Evolutionary conservation across 768 basidiomycete genomes (phyloP).

Genomic region (Gloeophyllum trabeum): DNA sequence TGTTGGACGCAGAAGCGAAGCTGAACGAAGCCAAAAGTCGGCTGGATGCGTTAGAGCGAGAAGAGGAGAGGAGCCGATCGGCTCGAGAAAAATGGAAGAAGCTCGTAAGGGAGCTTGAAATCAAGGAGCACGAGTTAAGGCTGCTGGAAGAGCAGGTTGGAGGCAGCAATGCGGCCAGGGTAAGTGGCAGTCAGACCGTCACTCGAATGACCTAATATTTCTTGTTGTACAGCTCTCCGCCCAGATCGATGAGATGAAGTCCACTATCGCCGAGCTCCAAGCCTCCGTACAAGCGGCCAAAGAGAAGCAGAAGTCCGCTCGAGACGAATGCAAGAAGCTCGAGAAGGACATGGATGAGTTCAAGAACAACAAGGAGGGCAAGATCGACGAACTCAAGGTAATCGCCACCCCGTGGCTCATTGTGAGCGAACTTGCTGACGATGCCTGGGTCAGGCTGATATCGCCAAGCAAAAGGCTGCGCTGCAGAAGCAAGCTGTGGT

Average conservation of each 20-base stretch:
- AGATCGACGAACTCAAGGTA: slow-evolving; percentile 89
- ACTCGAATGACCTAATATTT: not conserved
- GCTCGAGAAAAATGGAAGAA: slow-evolving; percentile 51
- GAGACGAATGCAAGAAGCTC: slow-evolving; percentile 73
- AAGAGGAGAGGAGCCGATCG: slow-evolving; percentile 39
- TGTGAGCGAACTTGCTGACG: not conserved
- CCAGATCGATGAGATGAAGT: slow-evolving; percentile 67
- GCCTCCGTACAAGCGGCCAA: slow-evolving; percentile 51
- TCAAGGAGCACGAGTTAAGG: slow-evolving; percentile 80
- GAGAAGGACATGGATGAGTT: slow-evolving; percentile 98
- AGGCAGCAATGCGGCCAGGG: slow-evolving; percentile 83
- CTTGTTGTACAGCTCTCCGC: slow-evolving; percentile 47
- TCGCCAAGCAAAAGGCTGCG: slow-evolving; percentile 69
- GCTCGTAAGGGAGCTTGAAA: slow-evolving; percentile 61
- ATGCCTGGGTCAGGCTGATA: slow-evolving; percentile 42
- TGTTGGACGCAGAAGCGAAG: slow-evolving; percentile 55
- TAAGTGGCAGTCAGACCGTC: slow-evolving; percentile 25
- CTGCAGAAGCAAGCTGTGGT: slow-evolving; percentile 72
- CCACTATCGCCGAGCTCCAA: slow-evolving; percentile 47
- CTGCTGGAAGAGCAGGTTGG: slow-evolving; percentile 77
- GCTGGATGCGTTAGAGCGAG: slow-evolving; percentile 40
- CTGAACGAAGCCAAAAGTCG: slow-evolving; percentile 36
- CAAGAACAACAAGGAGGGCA: slow-evolving; percentile 97
- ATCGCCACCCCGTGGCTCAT: not conserved
- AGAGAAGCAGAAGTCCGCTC: slow-evolving; percentile 66